These are phyloP conservation scores for Gossypium laxum DNA, from an alignment of 441 rosid genomes.

Conservation along the genomic window DNA sequence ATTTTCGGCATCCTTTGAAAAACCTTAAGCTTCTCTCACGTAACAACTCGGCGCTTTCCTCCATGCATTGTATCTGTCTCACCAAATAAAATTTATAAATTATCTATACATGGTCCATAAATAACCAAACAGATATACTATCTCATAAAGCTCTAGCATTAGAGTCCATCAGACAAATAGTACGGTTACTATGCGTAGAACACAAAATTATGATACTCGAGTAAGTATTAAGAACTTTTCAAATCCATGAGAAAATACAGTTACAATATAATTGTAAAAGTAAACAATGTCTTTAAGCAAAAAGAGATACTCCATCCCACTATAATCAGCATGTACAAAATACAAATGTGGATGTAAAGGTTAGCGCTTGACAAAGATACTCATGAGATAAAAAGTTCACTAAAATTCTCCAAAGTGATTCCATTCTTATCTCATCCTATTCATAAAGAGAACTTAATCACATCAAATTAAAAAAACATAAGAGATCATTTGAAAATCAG, in stretches of 20 bases:
- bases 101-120: background rate
- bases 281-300: background rate
- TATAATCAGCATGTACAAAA: background rate
- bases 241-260: background rate
- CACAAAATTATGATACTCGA: background rate
- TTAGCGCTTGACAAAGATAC: background rate
- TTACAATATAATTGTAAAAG: background rate
- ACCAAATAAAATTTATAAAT: slow-evolving; percentile 17
- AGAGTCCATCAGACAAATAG: background rate
- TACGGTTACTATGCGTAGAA: background rate
- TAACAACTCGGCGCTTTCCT: slow-evolving; percentile 78
- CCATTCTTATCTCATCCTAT: background rate
- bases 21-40: slow-evolving; percentile 87
- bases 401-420: background rate
- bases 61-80: slow-evolving; percentile 78
- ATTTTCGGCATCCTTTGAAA: slow-evolving; percentile 92
- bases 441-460: background rate
- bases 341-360: background rate
- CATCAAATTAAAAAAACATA: background rate
- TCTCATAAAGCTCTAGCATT: background rate
- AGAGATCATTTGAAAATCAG: background rate
- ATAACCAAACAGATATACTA: background rate
- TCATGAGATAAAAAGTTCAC: background rate
- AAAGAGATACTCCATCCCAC: background rate
- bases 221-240: background rate